phyloP scores from a whole-genome alignment of 257 asterid species.

The Handroanthus guayacan region DNA sequence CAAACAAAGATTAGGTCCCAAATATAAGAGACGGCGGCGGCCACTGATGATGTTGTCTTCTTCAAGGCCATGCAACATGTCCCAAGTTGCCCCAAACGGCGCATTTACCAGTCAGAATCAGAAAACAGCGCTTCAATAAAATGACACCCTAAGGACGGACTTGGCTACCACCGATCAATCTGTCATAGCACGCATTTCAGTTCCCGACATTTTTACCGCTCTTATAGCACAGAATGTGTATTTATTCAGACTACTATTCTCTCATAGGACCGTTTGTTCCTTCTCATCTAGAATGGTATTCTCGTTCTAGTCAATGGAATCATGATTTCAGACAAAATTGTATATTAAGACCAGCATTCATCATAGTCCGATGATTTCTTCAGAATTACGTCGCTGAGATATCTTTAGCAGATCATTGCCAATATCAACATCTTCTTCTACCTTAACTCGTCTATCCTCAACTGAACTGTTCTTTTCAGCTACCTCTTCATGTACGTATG shows the following conservation, averaged over 20 bases:
- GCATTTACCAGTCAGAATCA: neutral
- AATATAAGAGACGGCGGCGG: neutral
- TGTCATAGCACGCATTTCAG: no score
- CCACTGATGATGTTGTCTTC: no score
- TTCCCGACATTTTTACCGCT: no score
- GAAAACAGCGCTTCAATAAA: neutral
- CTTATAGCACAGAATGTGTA: no score
- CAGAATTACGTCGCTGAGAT: neutral
- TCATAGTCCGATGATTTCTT: neutral
- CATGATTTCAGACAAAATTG: no score
- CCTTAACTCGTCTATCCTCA: constrained; percentile 1
- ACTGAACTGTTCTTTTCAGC: neutral
- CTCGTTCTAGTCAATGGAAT: neutral
- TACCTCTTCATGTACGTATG: neutral
- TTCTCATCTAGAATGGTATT: no score
- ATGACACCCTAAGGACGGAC: neutral
- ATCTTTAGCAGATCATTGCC: neutral
- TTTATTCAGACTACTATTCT: no score
- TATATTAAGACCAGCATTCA: neutral
- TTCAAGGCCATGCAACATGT: no score
- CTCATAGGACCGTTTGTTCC: no score
- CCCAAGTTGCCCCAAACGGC: no score
- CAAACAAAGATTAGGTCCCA: neutral
- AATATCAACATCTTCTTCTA: constrained; percentile 7
- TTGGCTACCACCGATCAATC: neutral